Conservation (phyloP, 306 rosid species). For the Coriaria nepalensis region DNA sequence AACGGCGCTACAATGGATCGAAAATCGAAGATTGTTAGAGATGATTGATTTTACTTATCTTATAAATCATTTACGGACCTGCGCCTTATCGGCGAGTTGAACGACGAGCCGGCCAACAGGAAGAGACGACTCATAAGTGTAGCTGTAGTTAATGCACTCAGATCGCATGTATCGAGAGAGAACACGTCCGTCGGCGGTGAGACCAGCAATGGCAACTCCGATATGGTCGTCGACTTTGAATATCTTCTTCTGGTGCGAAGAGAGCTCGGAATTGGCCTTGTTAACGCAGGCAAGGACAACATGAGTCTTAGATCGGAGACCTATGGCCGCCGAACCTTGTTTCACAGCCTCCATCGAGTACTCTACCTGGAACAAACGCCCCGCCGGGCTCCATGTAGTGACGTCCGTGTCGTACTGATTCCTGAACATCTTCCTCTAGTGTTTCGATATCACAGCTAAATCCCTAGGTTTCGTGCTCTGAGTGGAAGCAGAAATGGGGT, state of each 20-base stretch:
- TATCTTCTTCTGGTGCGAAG: slow-evolving; percentile 98
- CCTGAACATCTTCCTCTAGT: slow-evolving; percentile 42
- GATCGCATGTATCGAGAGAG: slow-evolving; percentile 89
- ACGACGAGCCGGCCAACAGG: slow-evolving; percentile 93
- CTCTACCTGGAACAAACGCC: slow-evolving; percentile 87
- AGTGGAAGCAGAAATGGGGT: background rate
- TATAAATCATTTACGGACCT: slow-evolving; percentile 26
- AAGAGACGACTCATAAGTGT: slow-evolving; percentile 86
- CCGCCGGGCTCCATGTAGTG: slow-evolving; percentile 94
- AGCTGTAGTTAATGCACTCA: slow-evolving; percentile 69
- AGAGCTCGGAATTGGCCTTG: slow-evolving; percentile 83
- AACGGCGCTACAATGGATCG: background rate
- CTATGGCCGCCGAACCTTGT: slow-evolving; percentile 95
- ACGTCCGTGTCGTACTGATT: slow-evolving; percentile 90
- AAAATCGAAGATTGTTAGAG: background rate
- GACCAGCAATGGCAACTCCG: slow-evolving; percentile 96
- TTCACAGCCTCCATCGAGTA: slow-evolving; percentile 98
- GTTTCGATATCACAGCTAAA: slow-evolving; percentile 6
- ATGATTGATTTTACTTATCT: too few relatives aligned
- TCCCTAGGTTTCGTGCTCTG: background rate
- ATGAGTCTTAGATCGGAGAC: slow-evolving; percentile 88
- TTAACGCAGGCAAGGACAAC: slow-evolving; percentile 85
- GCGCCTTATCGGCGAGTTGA: slow-evolving; percentile 95
- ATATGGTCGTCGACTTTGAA: slow-evolving; percentile 95
- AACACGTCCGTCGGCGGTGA: slow-evolving; percentile 94